phyloP scores from a whole-genome alignment of 768 basidiomycete genomes.

The Lentinula raphanica region DNA sequence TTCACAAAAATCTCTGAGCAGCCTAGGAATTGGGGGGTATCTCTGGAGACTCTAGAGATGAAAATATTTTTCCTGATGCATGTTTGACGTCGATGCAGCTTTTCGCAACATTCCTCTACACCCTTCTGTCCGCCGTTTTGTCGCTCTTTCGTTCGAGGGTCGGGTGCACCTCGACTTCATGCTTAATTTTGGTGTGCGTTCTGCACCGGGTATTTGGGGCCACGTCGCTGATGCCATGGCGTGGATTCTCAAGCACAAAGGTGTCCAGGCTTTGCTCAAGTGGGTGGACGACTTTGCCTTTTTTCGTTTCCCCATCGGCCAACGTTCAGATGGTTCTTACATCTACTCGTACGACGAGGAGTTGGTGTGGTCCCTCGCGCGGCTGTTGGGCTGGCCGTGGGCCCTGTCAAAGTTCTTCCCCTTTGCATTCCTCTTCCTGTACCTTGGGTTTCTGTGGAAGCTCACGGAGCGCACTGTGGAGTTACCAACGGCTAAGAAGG shows the following conservation, averaged over 20 bases:
- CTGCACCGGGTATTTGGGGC: conserved; percentile 27
- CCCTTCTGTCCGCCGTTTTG: conserved; percentile 20
- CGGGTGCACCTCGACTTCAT: conserved; percentile 23
- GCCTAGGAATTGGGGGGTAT: too few species aligned
- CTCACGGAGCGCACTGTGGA: conserved; percentile 21
- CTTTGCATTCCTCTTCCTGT: conserved; percentile 21
- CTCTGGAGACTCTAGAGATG: too few species aligned
- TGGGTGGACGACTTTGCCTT: conserved; percentile 28
- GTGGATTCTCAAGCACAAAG: too few species aligned
- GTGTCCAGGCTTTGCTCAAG: conserved; percentile 14
- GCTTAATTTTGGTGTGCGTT: conserved; percentile 23
- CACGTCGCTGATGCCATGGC: conserved; percentile 25
- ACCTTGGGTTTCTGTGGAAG: conserved; percentile 35
- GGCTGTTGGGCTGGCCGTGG: conserved; percentile 19
- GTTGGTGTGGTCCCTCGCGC: conserved; percentile 12
- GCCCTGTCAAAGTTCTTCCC: too few species aligned
- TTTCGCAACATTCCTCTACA: conserved; percentile 28
- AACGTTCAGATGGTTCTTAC: background rate
- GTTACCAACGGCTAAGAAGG: conserved; percentile 25
- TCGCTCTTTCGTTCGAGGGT: conserved; percentile 19
- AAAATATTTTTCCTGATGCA: too few species aligned
- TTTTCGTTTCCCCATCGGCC: conserved; percentile 14
- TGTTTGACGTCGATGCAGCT: conserved; percentile 33
- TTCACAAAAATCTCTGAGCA: too few species aligned
- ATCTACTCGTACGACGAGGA: conserved; percentile 11